Percentiles rank a stretch among this genome's conserved stretches.
Conservation (phyloP, 345 rosid species). For the Sonneratia caseolaris region DNA sequence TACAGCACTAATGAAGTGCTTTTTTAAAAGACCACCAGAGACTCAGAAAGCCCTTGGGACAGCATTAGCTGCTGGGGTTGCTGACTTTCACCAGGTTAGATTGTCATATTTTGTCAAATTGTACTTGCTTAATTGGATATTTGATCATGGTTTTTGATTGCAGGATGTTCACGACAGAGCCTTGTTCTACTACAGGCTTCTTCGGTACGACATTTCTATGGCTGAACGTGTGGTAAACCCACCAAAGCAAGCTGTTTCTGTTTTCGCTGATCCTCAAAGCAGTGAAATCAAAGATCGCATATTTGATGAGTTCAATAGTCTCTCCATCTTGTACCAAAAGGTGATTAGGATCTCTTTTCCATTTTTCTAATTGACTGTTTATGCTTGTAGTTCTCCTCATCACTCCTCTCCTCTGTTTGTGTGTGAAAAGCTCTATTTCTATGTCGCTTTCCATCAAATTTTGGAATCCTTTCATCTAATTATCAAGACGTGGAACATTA, state of each 20-base stretch:
- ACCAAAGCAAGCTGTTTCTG: constrained; percentile 97
- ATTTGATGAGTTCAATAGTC: constrained; percentile 92
- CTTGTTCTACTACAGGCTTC: constrained; percentile 90
- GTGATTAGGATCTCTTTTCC: constrained; percentile 21
- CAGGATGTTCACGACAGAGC: constrained; percentile 99
- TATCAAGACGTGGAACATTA: neutral
- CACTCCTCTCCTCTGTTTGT: too few relatives aligned
- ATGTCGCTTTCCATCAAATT: neutral
- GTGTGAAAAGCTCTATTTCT: neutral
- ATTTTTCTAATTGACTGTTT: too few relatives aligned
- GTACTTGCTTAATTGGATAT: neutral
- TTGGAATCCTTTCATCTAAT: neutral
- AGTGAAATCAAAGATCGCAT: constrained; percentile 95
- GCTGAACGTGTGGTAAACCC: constrained; percentile 89
- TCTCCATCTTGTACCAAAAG: constrained; percentile 90
- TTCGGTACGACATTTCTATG: constrained; percentile 57
- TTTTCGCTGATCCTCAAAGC: constrained; percentile 94
- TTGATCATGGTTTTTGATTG: constrained; percentile 10
- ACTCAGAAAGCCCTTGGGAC: constrained; percentile 83
- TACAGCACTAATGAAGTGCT: constrained; percentile 92
- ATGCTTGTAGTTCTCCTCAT: too few relatives aligned
- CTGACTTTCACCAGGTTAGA: constrained; percentile 81
- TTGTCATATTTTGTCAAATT: constrained; percentile 5
- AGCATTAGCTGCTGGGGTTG: constrained; percentile 78
- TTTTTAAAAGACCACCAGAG: constrained; percentile 93